Evolutionary conservation across 1,284 basidiomycete genomes (phyloP).

Genomic region (Erythrobasidium hasegawianum): DNA sequence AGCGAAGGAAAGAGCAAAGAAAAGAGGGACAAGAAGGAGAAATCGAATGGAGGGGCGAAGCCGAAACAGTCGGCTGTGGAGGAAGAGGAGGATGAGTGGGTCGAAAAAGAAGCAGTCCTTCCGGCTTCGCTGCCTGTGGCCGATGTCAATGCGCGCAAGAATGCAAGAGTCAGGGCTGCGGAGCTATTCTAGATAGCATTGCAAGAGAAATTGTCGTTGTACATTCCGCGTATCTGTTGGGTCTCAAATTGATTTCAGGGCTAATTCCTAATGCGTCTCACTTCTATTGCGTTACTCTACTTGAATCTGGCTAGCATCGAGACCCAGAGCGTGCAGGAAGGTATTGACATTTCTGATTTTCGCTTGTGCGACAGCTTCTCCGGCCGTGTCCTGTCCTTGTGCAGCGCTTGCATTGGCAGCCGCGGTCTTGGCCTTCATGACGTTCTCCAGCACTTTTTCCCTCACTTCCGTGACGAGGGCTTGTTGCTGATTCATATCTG

Average conservation of each 20-base stretch:
- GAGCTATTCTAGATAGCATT: constrained; percentile 17
- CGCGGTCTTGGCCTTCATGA: constrained; percentile 69
- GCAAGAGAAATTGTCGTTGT: neutral
- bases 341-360: constrained; percentile 66
- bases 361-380: constrained; percentile 15
- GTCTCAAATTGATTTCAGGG: neutral
- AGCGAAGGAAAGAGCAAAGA: constrained; percentile 49
- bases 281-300: no score
- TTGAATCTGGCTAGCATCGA: constrained; percentile 67
- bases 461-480: constrained; percentile 77
- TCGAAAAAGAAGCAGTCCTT: constrained; percentile 43
- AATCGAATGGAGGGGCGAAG: constrained; percentile 38
- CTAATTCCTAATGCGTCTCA: neutral
- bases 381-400: constrained; percentile 9
- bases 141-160: neutral
- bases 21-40: constrained; percentile 40
- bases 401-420: constrained; percentile 53
- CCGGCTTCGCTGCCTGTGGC: neutral
- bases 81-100: constrained; percentile 53
- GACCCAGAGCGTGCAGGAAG: constrained; percentile 74
- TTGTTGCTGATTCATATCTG: constrained; percentile 74
- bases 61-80: constrained; percentile 16
- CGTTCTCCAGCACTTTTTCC: constrained; percentile 87
- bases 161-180: constrained; percentile 17
- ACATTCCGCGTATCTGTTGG: neutral